Evolutionary conservation across 441 rosid genomes (phyloP), one percentile per base, ranked within the genome.

Genomic region (Populus hybrid): DNA sequence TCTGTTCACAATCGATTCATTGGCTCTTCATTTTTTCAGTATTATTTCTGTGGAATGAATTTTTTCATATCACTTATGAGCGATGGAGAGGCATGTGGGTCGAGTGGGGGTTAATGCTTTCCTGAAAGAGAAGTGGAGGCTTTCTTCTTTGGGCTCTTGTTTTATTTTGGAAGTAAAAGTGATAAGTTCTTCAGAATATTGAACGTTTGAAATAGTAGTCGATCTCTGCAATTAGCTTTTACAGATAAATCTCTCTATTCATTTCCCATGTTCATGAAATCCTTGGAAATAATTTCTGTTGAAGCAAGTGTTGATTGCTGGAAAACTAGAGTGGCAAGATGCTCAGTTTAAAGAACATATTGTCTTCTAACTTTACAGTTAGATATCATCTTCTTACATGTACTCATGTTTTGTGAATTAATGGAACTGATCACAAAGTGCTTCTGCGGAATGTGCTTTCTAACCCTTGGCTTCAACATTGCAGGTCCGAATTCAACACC

Each of bases 401-500:
- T 40, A 40, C 46, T 40, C 46, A 3, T 30, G 32, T 40, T 40
- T 40, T 40, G 46, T 40, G 46, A 40, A 40, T 40, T 40, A 40
- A 9, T 40, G 5, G 32, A 18, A 16, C 28, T 70, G 12, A 3
- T 4, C 7, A 6, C 19, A 5, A 61, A 64, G 12, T 35, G 38
- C 61, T 32, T 57, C 30, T 36, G 36, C 5, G 79, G 36, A 50
- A 34, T 46, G 16, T 3, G 6, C 34, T 38, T 18, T 68, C 19
- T 30, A 30, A 30, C 32, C 32, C 32, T 30, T 30, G 32, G 32
- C 32, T 30, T 30, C 32, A 30, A 30, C 32, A 30, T 30, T 3
- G 32, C 32, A 30, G 32, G 32, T 30, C 32, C 94, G 69, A 86
- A 86, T 81, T 79, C 89, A 50, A 76, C 86, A 12, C 71, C 63